Evolutionary conservation across 352 stramenopile species (phyloP).

Genomic region (Thraustotheca clavata): DNA sequence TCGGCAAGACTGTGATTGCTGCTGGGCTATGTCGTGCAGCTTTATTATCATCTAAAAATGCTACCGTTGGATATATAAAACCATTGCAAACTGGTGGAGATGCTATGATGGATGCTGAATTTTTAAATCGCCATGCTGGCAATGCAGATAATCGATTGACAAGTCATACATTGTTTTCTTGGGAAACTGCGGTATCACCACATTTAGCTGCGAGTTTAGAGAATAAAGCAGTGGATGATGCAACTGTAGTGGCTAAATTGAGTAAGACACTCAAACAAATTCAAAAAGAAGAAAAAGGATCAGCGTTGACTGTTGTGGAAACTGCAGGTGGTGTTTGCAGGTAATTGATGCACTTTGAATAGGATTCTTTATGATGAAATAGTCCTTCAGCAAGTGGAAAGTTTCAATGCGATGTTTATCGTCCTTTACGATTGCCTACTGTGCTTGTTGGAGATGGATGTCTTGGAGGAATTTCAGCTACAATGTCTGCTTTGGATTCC

Average conservation of each 20-base stretch:
- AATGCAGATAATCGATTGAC: conserved; percentile 37
- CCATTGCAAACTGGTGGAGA: conserved; percentile 92
- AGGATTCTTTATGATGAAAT: not conserved
- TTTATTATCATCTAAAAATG: conserved; percentile 23
- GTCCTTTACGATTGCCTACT: conserved; percentile 77
- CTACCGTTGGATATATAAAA: conserved; percentile 90
- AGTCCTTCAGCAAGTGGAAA: conserved; percentile 66
- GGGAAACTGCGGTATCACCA: conserved; percentile 91
- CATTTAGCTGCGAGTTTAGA: conserved; percentile 89
- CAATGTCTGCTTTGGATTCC: conserved; percentile 89
- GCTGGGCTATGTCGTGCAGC: conserved; percentile 84
- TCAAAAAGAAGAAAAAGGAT: conserved; percentile 24
- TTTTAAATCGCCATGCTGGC: conserved; percentile 43
- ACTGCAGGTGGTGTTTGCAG: conserved; percentile 94
- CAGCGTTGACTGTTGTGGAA: conserved; percentile 85
- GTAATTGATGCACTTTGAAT: not conserved
- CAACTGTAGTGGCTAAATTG: conserved; percentile 74
- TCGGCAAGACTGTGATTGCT: conserved; percentile 96
- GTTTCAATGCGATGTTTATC: conserved; percentile 93
- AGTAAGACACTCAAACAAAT: conserved; percentile 39
- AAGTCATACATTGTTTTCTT: conserved; percentile 88
- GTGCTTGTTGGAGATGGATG: conserved; percentile 95
- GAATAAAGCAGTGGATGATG: conserved; percentile 78
- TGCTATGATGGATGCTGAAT: conserved; percentile 62
- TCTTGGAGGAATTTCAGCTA: conserved; percentile 93